These are phyloP conservation scores for Physcomitrium patens DNA, from an alignment of 225 moss, liverwort and hornwort species.

Conservation along the genomic window DNA sequence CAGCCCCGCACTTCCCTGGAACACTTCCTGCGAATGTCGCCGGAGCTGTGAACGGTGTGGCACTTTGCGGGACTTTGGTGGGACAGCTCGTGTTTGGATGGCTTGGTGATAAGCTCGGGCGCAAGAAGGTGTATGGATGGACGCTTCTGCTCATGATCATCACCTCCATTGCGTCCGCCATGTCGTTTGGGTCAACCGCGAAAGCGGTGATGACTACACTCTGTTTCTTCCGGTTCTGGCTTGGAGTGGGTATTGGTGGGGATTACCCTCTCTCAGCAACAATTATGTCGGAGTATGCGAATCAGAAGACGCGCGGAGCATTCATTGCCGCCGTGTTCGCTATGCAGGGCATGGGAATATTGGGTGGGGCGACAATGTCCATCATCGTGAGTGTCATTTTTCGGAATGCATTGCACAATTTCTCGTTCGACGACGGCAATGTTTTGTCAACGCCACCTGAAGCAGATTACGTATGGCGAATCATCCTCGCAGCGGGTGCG, in stretches of 20 bases:
- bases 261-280: constrained; percentile 58
- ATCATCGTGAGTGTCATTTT: constrained; percentile 53
- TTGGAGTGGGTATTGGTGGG: constrained; percentile 71
- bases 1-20: constrained; percentile 5
- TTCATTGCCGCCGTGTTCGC: constrained; percentile 76
- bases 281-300: constrained; percentile 67
- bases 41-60: constrained; percentile 58
- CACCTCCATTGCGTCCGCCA: constrained; percentile 41
- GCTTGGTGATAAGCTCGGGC: constrained; percentile 65
- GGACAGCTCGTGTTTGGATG: constrained; percentile 84
- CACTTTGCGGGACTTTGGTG: constrained; percentile 65
- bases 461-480: constrained; percentile 64
- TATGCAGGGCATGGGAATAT: constrained; percentile 74
- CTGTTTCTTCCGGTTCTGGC: constrained; percentile 62
- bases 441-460: constrained; percentile 40
- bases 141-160: constrained; percentile 58
- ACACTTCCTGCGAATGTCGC: constrained; percentile 66
- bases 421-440: constrained; percentile 27
- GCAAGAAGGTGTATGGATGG: constrained; percentile 56
- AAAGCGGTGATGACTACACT: constrained; percentile 53
- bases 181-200: constrained; percentile 43
- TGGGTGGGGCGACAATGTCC: constrained; percentile 46
- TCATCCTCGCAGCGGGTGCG: constrained; percentile 53
- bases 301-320: constrained; percentile 58
- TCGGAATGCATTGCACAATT: constrained; percentile 13